Evolutionary conservation across 257 asterid genomes (phyloP).

Genomic region (Scutellaria barbata): DNA sequence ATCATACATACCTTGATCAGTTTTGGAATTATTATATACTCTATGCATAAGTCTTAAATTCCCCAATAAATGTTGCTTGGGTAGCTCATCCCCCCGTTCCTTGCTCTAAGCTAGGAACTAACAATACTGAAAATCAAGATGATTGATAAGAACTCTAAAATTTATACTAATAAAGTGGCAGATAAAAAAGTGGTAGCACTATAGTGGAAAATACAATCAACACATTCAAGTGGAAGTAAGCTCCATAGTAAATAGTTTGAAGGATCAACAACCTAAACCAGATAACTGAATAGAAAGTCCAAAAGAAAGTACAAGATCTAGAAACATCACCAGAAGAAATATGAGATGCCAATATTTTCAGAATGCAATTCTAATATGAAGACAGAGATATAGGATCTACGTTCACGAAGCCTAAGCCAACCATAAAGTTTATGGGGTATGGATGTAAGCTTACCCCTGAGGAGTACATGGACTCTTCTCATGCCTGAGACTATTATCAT

Average conservation of each 20-base stretch:
- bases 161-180: neutral
- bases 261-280: neutral
- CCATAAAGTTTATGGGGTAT: neutral
- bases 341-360: slow-evolving; percentile 4
- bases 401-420: neutral
- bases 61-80: neutral
- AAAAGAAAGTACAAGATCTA: neutral
- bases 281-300: neutral
- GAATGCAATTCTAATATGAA: neutral
- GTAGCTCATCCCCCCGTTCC: slow-evolving; percentile 1
- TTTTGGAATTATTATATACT: neutral
- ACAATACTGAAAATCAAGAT: neutral
- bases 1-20: neutral
- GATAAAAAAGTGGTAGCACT: neutral
- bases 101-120: neutral
- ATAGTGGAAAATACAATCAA: neutral
- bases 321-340: neutral
- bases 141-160: neutral
- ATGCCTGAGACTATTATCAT: neutral
- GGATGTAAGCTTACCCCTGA: neutral
- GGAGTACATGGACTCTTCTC: neutral
- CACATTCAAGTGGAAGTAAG: too few relatives aligned
- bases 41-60: neutral
- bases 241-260: too few relatives aligned
- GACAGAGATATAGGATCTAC: neutral